A percentile compares a stretch with the other conserved stretches of the same genome.
Evolutionary conservation across 805 yeast genomes (phyloP).

Genomic region (Osmozyma mogii): DNA sequence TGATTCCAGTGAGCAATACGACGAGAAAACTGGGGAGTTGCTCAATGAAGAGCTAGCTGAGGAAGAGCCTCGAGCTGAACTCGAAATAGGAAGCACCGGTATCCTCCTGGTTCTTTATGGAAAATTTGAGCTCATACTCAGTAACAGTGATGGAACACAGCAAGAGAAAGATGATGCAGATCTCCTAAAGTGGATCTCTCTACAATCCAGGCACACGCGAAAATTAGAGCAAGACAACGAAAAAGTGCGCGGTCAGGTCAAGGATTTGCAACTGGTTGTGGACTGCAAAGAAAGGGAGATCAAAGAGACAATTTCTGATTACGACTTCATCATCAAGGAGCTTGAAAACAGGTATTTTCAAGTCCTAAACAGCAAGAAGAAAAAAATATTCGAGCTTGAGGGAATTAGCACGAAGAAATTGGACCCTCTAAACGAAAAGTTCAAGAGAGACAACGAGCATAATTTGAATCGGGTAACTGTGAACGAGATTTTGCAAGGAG

Average conservation of each 20-base stretch:
- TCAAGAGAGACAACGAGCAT: slow-evolving; percentile 7
- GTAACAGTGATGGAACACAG: slow-evolving; percentile 1
- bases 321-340: slow-evolving; percentile 9
- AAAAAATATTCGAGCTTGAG: slow-evolving; percentile 9
- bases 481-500: slow-evolving; percentile 10
- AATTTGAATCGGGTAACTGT: slow-evolving; percentile 11
- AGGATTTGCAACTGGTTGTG: slow-evolving; percentile 1
- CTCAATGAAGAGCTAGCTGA: slow-evolving; percentile 16
- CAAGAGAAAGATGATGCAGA: slow-evolving; percentile 5
- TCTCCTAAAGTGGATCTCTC: slow-evolving; percentile 11
- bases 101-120: slow-evolving; percentile 57
- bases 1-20: slow-evolving; percentile 17
- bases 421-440: slow-evolving; percentile 6
- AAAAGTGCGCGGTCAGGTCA: too few relatives aligned
- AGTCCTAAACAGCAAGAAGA: slow-evolving; percentile 9
- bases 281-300: slow-evolving; percentile 7
- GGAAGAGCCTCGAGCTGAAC: slow-evolving; percentile 37
- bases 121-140: neutral
- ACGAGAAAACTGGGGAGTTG: slow-evolving; percentile 16
- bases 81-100: slow-evolving; percentile 93
- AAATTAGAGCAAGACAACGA: neutral
- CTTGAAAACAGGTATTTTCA: slow-evolving; percentile 13
- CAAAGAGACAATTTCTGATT: slow-evolving; percentile 9
- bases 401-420: slow-evolving; percentile 5
- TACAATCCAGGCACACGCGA: slow-evolving; percentile 3